These are phyloP conservation scores for Phlegmacium glaucopus DNA, from an alignment of 768 basidiomycete species.

Conservation along the genomic window DNA sequence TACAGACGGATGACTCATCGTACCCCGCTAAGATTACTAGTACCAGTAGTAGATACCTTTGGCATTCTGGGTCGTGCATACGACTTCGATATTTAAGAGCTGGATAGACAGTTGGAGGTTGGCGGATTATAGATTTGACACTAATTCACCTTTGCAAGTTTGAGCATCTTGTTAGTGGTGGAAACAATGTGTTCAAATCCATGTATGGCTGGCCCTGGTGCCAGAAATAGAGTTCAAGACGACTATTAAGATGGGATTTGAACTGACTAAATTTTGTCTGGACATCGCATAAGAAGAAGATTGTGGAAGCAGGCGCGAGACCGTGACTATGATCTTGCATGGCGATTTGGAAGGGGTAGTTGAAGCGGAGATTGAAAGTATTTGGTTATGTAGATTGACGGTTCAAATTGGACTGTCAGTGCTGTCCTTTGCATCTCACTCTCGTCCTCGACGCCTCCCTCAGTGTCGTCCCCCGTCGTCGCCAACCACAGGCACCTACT, in stretches of 20 bases:
- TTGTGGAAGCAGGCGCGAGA: slow-evolving; percentile 24
- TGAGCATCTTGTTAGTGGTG: slow-evolving; percentile 75
- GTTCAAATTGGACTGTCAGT: slow-evolving; percentile 20
- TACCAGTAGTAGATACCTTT: slow-evolving; percentile 49
- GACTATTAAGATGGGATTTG: not conserved
- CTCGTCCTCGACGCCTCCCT: slow-evolving; percentile 12
- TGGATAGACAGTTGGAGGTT: slow-evolving; percentile 17
- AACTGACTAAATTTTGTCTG: slow-evolving; percentile 71
- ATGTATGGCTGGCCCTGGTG: slow-evolving; percentile 47
- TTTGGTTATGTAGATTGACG: slow-evolving; percentile 16
- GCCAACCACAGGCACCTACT: slow-evolving; percentile 31
- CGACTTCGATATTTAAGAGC: slow-evolving; percentile 65
- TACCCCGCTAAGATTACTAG: not conserved
- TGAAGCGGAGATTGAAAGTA: slow-evolving; percentile 15
- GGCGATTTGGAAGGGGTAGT: slow-evolving; percentile 10
- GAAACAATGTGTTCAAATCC: slow-evolving; percentile 68
- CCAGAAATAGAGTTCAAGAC: too few species aligned
- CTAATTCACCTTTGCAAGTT: slow-evolving; percentile 57
- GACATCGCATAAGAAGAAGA: slow-evolving; percentile 84
- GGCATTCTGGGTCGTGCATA: slow-evolving; percentile 85
- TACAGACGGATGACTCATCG: slow-evolving; percentile 3
- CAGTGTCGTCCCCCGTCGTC: slow-evolving; percentile 13
- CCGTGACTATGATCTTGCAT: too few species aligned
- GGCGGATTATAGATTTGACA: not conserved
- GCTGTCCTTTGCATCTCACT: slow-evolving; percentile 14